Percentiles rank a stretch among this genome's conserved stretches.
Conservation (phyloP, 495 filamentous ascomycete species). For the Aspergillus campestris region DNA sequence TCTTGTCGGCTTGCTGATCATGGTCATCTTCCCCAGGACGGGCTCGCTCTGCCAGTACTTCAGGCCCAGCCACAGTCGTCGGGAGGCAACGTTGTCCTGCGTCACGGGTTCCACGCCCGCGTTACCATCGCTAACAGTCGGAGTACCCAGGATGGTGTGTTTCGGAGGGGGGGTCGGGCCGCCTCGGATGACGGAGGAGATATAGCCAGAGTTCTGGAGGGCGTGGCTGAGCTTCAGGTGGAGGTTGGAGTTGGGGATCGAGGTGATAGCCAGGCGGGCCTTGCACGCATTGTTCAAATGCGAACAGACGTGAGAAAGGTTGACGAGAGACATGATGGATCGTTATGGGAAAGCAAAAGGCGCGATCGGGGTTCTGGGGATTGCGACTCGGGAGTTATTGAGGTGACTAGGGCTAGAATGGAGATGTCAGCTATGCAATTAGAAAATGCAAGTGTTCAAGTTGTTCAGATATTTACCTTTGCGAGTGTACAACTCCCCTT, state of each 20-base stretch:
- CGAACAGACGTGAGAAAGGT: slow-evolving; percentile 73
- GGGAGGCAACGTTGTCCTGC: slow-evolving; percentile 63
- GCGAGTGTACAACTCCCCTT: too few species aligned
- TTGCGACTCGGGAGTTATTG: slow-evolving; percentile 5
- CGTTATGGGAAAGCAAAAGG: slow-evolving; percentile 17
- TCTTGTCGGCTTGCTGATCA: slow-evolving; percentile 72
- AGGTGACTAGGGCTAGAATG: too few species aligned
- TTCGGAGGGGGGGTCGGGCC: slow-evolving; percentile 57
- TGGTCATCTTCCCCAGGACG: slow-evolving; percentile 60
- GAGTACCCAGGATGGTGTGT: slow-evolving; percentile 39
- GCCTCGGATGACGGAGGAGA: slow-evolving; percentile 74
- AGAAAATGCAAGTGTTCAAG: too few species aligned
- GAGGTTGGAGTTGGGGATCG: slow-evolving; percentile 71
- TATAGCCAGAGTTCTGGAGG: slow-evolving; percentile 74
- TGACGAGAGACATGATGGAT: slow-evolving; percentile 71
- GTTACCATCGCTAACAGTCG: slow-evolving; percentile 27
- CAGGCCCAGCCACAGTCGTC: slow-evolving; percentile 83
- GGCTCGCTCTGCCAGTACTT: slow-evolving; percentile 91
- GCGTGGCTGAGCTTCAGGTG: slow-evolving; percentile 67
- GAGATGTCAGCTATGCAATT: too few species aligned
- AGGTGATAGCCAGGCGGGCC: slow-evolving; percentile 79
- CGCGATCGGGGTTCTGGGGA: slow-evolving; percentile 11
- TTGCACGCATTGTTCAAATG: slow-evolving; percentile 91
- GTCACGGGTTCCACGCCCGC: slow-evolving; percentile 52
- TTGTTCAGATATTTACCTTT: too few species aligned